Conservation (phyloP, 2,329 filamentous ascomycete genomes). For the Bisporella sp. region DNA sequence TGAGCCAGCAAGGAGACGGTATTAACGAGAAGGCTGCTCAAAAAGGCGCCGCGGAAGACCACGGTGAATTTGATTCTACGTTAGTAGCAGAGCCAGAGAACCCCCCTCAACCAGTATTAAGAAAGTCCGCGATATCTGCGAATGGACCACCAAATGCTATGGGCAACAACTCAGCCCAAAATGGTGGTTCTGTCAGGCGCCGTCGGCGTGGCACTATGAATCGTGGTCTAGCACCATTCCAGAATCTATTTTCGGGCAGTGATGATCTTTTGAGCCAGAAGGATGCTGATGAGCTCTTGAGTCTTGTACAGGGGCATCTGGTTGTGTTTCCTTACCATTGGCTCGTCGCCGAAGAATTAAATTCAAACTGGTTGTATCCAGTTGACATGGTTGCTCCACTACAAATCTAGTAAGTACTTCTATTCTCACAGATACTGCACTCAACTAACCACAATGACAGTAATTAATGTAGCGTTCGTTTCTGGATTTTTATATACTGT, state of each 20-base stretch:
- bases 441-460: slow-evolving; percentile 11
- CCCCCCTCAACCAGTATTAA: slow-evolving; percentile 20
- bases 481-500: slow-evolving; percentile 15
- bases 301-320: slow-evolving; percentile 77
- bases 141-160: slow-evolving; percentile 13
- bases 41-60: slow-evolving; percentile 32
- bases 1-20: slow-evolving; percentile 17
- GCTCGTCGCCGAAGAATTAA: slow-evolving; percentile 83
- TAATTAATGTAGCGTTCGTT: slow-evolving; percentile 13
- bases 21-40: slow-evolving; percentile 18
- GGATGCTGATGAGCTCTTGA: slow-evolving; percentile 76
- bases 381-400: slow-evolving; percentile 93
- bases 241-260: slow-evolving; percentile 40
- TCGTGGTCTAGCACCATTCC: slow-evolving; percentile 35
- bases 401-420: slow-evolving; percentile 80
- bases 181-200: slow-evolving; percentile 45
- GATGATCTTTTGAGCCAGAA: slow-evolving; percentile 71
- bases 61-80: slow-evolving; percentile 38
- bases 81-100: slow-evolving; percentile 17
- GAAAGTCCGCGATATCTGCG: slow-evolving; percentile 50
- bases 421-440: too few relatives aligned
- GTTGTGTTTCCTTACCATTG: slow-evolving; percentile 96
- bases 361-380: slow-evolving; percentile 94
- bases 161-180: slow-evolving; percentile 6
- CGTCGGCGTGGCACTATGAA: slow-evolving; percentile 61